Conservation (phyloP, 306 rosid genomes). For the Malus sylvestris region DNA sequence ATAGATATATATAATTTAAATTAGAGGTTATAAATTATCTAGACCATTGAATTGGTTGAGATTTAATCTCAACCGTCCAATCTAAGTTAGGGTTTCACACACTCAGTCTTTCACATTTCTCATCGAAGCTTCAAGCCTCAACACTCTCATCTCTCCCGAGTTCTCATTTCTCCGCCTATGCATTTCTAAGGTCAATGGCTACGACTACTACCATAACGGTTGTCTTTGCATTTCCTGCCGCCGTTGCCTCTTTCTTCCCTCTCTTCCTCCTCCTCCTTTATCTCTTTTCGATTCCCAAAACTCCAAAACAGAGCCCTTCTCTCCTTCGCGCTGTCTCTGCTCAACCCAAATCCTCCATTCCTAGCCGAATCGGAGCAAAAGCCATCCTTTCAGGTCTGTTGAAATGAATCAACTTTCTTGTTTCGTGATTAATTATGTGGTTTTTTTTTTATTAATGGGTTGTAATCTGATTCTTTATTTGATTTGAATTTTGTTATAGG, state of each 20-base stretch:
- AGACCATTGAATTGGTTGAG: too few relatives aligned
- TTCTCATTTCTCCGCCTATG: not conserved
- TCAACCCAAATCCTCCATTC: slow-evolving; percentile 19
- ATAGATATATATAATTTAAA: too few relatives aligned
- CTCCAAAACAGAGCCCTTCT: slow-evolving; percentile 19
- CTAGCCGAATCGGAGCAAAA: slow-evolving; percentile 33
- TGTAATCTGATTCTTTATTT: not conserved
- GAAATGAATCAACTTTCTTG: slow-evolving; percentile 3
- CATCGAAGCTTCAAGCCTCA: too few relatives aligned
- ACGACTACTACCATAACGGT: slow-evolving; percentile 43
- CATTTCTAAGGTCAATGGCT: slow-evolving; percentile 44
- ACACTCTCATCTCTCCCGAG: too few relatives aligned
- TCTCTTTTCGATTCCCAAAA: slow-evolving; percentile 28
- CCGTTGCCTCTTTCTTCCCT: slow-evolving; percentile 19
- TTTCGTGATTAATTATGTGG: not conserved
- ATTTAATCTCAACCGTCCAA: too few relatives aligned
- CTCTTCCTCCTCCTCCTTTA: slow-evolving; percentile 15
- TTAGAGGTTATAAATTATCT: too few relatives aligned
- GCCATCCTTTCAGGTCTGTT: slow-evolving; percentile 47
- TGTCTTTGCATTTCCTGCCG: slow-evolving; percentile 48
- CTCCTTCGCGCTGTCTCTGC: slow-evolving; percentile 6
- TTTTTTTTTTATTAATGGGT: not conserved
- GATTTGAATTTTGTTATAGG: not conserved
- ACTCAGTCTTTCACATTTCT: too few relatives aligned
- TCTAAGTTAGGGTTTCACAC: too few relatives aligned